phyloP scores from a whole-genome alignment of 2,329 filamentous ascomycete genomes.

The Epichloe sp. region DNA sequence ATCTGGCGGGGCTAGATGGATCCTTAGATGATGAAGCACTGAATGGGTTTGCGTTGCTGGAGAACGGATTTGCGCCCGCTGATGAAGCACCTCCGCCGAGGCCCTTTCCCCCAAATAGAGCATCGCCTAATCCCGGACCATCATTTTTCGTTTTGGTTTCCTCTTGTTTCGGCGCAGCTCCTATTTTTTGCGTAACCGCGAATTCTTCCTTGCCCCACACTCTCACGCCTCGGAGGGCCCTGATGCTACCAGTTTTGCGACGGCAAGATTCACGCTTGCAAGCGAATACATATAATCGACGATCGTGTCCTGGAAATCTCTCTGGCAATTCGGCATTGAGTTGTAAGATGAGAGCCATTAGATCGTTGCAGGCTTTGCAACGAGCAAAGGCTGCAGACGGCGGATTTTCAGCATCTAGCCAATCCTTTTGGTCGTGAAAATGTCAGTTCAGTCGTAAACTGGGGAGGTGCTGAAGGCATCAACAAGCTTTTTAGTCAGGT shows the following conservation, averaged over 20 bases:
- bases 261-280: conserved; percentile 70
- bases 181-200: conserved; percentile 20
- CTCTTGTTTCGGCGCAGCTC: conserved; percentile 18
- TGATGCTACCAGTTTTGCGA: conserved; percentile 69
- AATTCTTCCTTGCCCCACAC: conserved; percentile 30
- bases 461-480: neutral
- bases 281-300: conserved; percentile 74
- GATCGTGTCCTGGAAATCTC: conserved; percentile 73
- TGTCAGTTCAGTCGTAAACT: neutral
- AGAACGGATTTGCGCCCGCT: conserved; percentile 45
- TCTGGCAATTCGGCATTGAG: conserved; percentile 84
- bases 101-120: conserved; percentile 54
- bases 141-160: conserved; percentile 21
- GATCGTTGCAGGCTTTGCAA: conserved; percentile 75
- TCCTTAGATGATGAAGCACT: conserved; percentile 13
- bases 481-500: neutral
- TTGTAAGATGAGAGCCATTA: conserved; percentile 78
- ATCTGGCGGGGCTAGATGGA: conserved; percentile 22
- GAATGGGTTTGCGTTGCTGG: conserved; percentile 33
- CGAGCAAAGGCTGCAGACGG: conserved; percentile 67
- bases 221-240: conserved; percentile 58
- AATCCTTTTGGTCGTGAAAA: conserved; percentile 43
- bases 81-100: conserved; percentile 19
- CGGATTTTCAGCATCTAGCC: conserved; percentile 59
- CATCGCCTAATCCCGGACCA: conserved; percentile 44